These are phyloP conservation scores for Lactifluus volemus DNA, from an alignment of 768 basidiomycete genomes.

Conservation along the genomic window DNA sequence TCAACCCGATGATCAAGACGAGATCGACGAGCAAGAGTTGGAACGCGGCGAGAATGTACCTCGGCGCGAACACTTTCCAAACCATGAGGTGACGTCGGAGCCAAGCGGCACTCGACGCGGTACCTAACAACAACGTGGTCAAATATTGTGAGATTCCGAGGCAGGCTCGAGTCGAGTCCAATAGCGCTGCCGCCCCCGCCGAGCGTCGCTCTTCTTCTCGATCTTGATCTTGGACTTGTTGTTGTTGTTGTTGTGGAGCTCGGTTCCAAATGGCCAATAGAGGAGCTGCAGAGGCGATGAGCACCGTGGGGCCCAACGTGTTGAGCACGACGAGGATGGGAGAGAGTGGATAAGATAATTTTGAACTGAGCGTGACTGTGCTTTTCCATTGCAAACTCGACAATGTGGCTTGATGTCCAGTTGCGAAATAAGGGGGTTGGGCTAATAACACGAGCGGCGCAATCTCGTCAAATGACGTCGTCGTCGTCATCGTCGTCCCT, in stretches of 20 bases:
- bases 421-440: slow-evolving; percentile 70
- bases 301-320: slow-evolving; percentile 61
- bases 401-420: slow-evolving; percentile 87
- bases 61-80: slow-evolving; percentile 97
- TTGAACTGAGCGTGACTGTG: slow-evolving; percentile 73
- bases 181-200: slow-evolving; percentile 14
- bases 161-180: neutral
- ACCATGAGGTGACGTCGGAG: slow-evolving; percentile 89
- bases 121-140: slow-evolving; percentile 51
- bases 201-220: slow-evolving; percentile 7
- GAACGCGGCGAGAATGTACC: slow-evolving; percentile 76
- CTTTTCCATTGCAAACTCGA: slow-evolving; percentile 93
- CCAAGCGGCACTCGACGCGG: slow-evolving; percentile 63
- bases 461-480: slow-evolving; percentile 49
- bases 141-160: slow-evolving; percentile 62
- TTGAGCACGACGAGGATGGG: slow-evolving; percentile 69
- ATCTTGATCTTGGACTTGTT: neutral
- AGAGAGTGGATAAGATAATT: slow-evolving; percentile 63
- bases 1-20: slow-evolving; percentile 53
- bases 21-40: slow-evolving; percentile 65
- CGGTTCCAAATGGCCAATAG: slow-evolving; percentile 81
- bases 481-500: neutral
- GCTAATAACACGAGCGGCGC: slow-evolving; percentile 70
- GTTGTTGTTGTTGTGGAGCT: slow-evolving; percentile 38
- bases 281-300: slow-evolving; percentile 59